These are phyloP conservation scores for Myrica gale DNA, from an alignment of 306 rosid species.

Conservation along the genomic window DNA sequence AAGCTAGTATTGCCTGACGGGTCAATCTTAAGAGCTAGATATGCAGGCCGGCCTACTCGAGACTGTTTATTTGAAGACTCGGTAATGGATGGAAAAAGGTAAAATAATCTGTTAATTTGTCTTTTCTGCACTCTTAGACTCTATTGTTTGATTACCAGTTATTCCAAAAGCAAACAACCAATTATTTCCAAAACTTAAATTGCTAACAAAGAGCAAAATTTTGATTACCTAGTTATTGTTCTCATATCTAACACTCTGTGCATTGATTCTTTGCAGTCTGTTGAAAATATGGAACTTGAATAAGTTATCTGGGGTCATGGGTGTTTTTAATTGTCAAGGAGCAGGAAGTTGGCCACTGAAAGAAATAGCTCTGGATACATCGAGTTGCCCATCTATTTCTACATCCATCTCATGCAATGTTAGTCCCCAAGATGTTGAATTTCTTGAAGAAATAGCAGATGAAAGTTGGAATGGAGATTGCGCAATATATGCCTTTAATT, in stretches of 20 bases:
- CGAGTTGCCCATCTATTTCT: slow-evolving; percentile 7
- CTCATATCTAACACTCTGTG: background rate
- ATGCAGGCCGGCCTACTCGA: slow-evolving; percentile 70
- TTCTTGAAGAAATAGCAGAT: slow-evolving; percentile 56
- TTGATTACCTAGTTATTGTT: background rate
- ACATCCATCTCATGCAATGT: slow-evolving; percentile 43
- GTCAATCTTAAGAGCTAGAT: slow-evolving; percentile 60
- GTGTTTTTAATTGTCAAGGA: slow-evolving; percentile 75
- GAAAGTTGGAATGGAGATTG: slow-evolving; percentile 70
- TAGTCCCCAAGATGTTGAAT: slow-evolving; percentile 53
- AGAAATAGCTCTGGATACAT: slow-evolving; percentile 24
- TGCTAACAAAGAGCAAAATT: no score
- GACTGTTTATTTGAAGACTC: slow-evolving; percentile 70
- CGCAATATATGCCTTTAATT: slow-evolving; percentile 49
- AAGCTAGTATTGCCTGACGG: slow-evolving; percentile 68
- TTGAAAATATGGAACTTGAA: slow-evolving; percentile 75
- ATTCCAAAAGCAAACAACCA: no score
- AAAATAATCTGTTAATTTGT: background rate
- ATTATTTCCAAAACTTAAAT: no score
- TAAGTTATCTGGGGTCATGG: slow-evolving; percentile 53
- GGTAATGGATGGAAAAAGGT: slow-evolving; percentile 60
- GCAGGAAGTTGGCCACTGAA: slow-evolving; percentile 65
- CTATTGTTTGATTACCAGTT: no score
- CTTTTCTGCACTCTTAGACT: background rate
- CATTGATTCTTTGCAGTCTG: slow-evolving; percentile 38